A percentile compares a stretch with the other conserved stretches of the same genome.
phyloP scores from a whole-genome alignment of 495 filamentous ascomycete genomes.

The Bombardia bombarda region DNA sequence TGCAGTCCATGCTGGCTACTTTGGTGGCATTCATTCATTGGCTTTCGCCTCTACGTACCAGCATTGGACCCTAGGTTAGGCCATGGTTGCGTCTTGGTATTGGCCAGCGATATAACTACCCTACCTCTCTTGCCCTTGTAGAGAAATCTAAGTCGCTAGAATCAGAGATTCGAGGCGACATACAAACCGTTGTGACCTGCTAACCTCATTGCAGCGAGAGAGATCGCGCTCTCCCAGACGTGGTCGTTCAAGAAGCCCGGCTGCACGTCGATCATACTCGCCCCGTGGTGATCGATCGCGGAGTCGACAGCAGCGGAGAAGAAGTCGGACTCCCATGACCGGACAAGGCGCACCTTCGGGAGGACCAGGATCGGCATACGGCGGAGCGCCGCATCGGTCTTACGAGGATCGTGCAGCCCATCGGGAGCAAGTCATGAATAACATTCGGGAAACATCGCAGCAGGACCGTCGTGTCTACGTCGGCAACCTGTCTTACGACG shows the following conservation, averaged over 20 bases:
- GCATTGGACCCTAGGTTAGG: no score
- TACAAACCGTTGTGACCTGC: slow-evolving; percentile 17
- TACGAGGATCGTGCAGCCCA: slow-evolving; percentile 78
- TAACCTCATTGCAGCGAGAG: slow-evolving; percentile 69
- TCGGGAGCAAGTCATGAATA: slow-evolving; percentile 94
- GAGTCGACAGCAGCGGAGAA: slow-evolving; percentile 54
- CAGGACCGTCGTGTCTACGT: slow-evolving; percentile 99
- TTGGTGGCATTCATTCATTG: no score
- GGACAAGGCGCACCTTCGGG: slow-evolving; percentile 61
- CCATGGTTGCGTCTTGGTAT: no score
- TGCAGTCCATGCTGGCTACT: no score
- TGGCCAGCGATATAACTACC: no score
- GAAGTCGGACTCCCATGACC: slow-evolving; percentile 82
- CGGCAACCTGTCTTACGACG: slow-evolving; percentile 97
- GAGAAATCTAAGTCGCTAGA: no score
- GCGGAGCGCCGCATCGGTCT: slow-evolving; percentile 59
- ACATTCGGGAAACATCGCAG: slow-evolving; percentile 85
- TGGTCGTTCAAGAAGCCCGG: slow-evolving; percentile 53
- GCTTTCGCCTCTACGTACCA: no score
- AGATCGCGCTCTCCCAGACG: slow-evolving; percentile 89
- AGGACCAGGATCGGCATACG: slow-evolving; percentile 47
- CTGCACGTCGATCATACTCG: slow-evolving; percentile 76
- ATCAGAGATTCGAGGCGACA: no score
- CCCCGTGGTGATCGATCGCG: slow-evolving; percentile 88
- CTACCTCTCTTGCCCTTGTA: no score